Conservation (phyloP, 805 yeast species). For the Starmera amethionina region DNA sequence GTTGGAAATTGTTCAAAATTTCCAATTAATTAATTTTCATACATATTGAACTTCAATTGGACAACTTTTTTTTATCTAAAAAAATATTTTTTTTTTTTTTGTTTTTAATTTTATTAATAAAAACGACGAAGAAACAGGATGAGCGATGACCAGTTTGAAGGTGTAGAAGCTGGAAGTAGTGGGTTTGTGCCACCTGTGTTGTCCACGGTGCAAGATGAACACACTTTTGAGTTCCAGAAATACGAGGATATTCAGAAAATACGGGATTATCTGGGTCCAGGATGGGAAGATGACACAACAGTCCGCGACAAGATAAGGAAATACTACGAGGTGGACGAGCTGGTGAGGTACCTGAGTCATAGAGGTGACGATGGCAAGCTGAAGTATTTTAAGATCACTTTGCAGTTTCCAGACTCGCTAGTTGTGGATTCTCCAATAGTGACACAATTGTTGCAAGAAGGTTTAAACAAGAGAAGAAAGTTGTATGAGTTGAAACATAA, state of each 20-base stretch:
- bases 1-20: too few relatives aligned
- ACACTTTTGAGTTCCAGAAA: conserved; percentile 38
- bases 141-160: too few relatives aligned
- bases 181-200: conserved; percentile 51
- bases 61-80: too few relatives aligned
- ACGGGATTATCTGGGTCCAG: conserved; percentile 22
- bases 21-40: too few relatives aligned
- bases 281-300: conserved; percentile 15
- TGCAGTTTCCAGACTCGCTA: conserved; percentile 84
- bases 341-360: conserved; percentile 29
- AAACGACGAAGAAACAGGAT: too few relatives aligned
- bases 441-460: conserved; percentile 40
- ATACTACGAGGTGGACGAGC: conserved; percentile 46
- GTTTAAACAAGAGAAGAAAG: conserved; percentile 6
- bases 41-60: too few relatives aligned
- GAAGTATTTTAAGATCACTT: conserved; percentile 46
- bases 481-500: conserved; percentile 6
- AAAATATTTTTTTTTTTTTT: too few relatives aligned
- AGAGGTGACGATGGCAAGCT: conserved; percentile 19
- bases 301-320: conserved; percentile 27
- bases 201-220: conserved; percentile 65
- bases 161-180: too few relatives aligned
- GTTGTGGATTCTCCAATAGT: conserved; percentile 73
- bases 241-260: conserved; percentile 20
- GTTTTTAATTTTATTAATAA: too few relatives aligned